Percentiles rank a stretch among this genome's conserved stretches.
Conservation (phyloP, 305 asterid genomes). For the Coffea humblotiana region DNA sequence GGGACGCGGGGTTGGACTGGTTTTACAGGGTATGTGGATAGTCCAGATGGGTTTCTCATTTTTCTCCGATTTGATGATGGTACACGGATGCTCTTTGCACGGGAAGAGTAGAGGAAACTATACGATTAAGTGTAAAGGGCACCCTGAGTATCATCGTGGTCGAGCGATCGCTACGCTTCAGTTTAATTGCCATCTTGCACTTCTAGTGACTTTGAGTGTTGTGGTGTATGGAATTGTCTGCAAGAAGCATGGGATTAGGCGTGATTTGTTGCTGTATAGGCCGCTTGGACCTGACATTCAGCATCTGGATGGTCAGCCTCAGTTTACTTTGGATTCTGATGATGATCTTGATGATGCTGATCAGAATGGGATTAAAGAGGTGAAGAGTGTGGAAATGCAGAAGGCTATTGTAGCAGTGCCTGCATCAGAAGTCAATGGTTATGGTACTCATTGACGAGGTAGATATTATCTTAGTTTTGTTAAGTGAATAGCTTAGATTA, state of each 20-base stretch:
- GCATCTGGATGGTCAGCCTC: slow-evolving; percentile 41
- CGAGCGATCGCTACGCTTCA: slow-evolving; percentile 86
- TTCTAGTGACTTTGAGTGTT: slow-evolving; percentile 49
- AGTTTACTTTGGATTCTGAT: slow-evolving; percentile 73
- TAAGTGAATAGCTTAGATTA: slow-evolving; percentile 19
- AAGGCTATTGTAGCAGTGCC: slow-evolving; percentile 38
- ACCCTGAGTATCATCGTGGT: slow-evolving; percentile 82
- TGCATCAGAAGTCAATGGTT: slow-evolving; percentile 51
- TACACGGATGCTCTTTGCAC: slow-evolving; percentile 70
- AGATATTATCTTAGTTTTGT: slow-evolving; percentile 5
- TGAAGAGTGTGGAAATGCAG: slow-evolving; percentile 58
- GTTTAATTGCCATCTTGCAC: slow-evolving; percentile 88
- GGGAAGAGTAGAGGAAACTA: slow-evolving; percentile 82
- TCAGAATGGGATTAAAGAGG: slow-evolving; percentile 51
- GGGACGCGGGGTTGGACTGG: slow-evolving; percentile 76
- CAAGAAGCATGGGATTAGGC: slow-evolving; percentile 47
- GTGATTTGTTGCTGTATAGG: slow-evolving; percentile 51
- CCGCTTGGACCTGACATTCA: slow-evolving; percentile 64
- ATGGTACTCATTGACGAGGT: slow-evolving; percentile 55
- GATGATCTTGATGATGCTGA: slow-evolving; percentile 48
- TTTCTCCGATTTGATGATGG: slow-evolving; percentile 56
- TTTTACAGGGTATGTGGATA: slow-evolving; percentile 83
- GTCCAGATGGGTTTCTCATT: slow-evolving; percentile 94
- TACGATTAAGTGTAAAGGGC: slow-evolving; percentile 86
- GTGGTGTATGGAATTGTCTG: slow-evolving; percentile 54